Percentiles rank a stretch among this genome's conserved stretches.
phyloP scores from a whole-genome alignment of 2,329 filamentous ascomycete genomes.

The Alternaria incomplexa region DNA sequence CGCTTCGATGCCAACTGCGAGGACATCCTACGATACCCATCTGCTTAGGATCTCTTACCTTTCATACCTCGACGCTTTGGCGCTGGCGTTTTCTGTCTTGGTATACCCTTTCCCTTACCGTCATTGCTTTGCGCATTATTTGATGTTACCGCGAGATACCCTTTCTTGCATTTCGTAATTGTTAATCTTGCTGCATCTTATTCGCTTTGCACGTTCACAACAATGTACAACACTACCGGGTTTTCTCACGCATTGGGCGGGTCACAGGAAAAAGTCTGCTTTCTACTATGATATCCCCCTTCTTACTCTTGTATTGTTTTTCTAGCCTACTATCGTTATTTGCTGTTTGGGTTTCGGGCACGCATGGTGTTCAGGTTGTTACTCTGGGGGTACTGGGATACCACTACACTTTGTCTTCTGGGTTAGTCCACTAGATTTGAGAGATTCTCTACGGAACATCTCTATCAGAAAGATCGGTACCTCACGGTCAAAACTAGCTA shows the following conservation, averaged over 20 bases:
- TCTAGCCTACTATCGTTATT: slow-evolving; percentile 24
- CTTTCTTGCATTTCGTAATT: slow-evolving; percentile 44
- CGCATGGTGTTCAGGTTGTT: slow-evolving; percentile 27
- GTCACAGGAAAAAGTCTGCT: slow-evolving; percentile 46
- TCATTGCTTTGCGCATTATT: slow-evolving; percentile 30
- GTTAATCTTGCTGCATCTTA: slow-evolving; percentile 47
- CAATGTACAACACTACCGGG: slow-evolving; percentile 44
- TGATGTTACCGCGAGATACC: slow-evolving; percentile 50
- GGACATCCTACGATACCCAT: slow-evolving; percentile 72
- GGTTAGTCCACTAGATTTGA: slow-evolving; percentile 28
- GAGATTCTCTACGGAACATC: slow-evolving; percentile 21
- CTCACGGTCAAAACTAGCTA: slow-evolving; percentile 40
- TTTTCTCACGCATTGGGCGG: slow-evolving; percentile 43
- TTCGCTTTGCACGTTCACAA: slow-evolving; percentile 37
- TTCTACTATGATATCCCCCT: slow-evolving; percentile 46
- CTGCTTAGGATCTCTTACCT: slow-evolving; percentile 34
- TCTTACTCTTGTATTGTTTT: slow-evolving; percentile 17
- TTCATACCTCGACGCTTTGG: slow-evolving; percentile 29
- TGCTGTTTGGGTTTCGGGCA: slow-evolving; percentile 11
- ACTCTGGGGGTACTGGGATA: slow-evolving; percentile 19
- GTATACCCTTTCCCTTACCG: slow-evolving; percentile 22
- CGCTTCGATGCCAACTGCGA: slow-evolving; percentile 97
- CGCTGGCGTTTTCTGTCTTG: slow-evolving; percentile 36
- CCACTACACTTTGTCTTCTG: slow-evolving; percentile 21
- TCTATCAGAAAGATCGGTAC: slow-evolving; percentile 25